phyloP scores from a whole-genome alignment of 495 filamentous ascomycete species.

The Xylaria nigripes region DNA sequence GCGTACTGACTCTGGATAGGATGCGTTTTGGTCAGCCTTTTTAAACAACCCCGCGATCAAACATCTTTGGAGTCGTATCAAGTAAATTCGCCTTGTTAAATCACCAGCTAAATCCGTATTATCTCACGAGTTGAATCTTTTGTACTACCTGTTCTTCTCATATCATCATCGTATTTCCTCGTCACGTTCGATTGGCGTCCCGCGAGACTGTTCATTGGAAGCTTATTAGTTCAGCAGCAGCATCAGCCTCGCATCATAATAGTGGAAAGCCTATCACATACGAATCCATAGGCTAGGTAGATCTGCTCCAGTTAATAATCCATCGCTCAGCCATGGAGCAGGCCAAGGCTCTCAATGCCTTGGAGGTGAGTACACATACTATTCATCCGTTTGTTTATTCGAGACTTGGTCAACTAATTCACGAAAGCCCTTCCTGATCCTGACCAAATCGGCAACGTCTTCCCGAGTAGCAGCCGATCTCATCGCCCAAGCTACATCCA shows the following conservation, averaged over 20 bases:
- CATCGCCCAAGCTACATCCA: slow-evolving; percentile 77
- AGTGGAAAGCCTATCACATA: slow-evolving; percentile 6
- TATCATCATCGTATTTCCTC: background rate
- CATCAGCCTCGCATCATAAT: slow-evolving; percentile 12
- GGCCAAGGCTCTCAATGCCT: slow-evolving; percentile 72
- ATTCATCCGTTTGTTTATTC: background rate
- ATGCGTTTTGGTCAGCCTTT: too few relatives aligned
- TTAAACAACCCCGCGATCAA: too few relatives aligned
- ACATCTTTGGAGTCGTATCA: too few relatives aligned
- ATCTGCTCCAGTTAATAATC: background rate
- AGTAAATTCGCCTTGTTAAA: too few relatives aligned
- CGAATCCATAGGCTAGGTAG: background rate
- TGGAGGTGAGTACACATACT: slow-evolving; percentile 39
- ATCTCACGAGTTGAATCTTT: too few relatives aligned
- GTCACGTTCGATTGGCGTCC: slow-evolving; percentile 2
- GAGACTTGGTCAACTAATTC: slow-evolving; percentile 5
- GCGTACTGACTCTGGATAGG: too few relatives aligned
- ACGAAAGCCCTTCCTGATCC: slow-evolving; percentile 68
- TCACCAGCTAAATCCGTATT: too few relatives aligned
- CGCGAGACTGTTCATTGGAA: slow-evolving; percentile 12
- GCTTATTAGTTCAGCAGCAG: slow-evolving; percentile 11
- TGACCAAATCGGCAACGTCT: slow-evolving; percentile 76
- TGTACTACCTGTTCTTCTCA: background rate
- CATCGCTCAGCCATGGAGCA: slow-evolving; percentile 62
- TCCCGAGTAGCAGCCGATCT: slow-evolving; percentile 80